Base-by-base conservation (phyloP, 192 early-diverging fungal species). In the Physocladia obscura region DNA sequence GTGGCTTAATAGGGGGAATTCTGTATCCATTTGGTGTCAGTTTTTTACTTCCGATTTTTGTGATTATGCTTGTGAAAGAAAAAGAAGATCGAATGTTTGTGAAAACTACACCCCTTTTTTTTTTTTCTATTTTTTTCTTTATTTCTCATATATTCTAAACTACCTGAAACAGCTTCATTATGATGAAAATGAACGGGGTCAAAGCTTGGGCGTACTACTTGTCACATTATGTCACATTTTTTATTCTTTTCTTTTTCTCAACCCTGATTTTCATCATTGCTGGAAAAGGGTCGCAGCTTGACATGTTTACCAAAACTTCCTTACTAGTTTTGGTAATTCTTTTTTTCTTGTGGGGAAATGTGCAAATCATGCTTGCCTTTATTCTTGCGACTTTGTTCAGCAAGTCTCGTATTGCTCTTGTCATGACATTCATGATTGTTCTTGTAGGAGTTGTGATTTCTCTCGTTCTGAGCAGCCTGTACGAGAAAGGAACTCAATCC, bases 151-250 rank as follows among this genome's bases (percentile, higher is more conserved):
- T 11, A 22, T 2, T 4, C 50, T 11, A 4, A 30, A 19, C 3
- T 24, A 52, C 47, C 36, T 52, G 17, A 30, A 35, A 13, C 60
- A 69, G 52, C 44, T 72, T 52, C 37, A 72, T 72, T 15, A 89
- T 89, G 87, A 89, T 89, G 87, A 76, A 78, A 57, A 89, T 89
- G 89, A 91, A 89, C 67, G 88, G 88, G 35, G 71, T 91, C 70
- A 88, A 84, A 57, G 69, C 78, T 21, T 71, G 79, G 55, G 74
- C 81, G 3, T 91, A 91, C 78, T 88, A 83, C 58, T 21, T 86
- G 36, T 51, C 29, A 30, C 73, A 74, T 65, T 67, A 89, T 54
- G 73, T 90, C 52, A 86, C 87, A 57, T 87, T 89, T 70, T 88
- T 81, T 49, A 71, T 87, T 40, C 78, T 91, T 27, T 88, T 85